These are phyloP conservation scores for Pseudogymnoascus sp. DNA, from an alignment of 2,329 filamentous ascomycete species.

Conservation along the genomic window DNA sequence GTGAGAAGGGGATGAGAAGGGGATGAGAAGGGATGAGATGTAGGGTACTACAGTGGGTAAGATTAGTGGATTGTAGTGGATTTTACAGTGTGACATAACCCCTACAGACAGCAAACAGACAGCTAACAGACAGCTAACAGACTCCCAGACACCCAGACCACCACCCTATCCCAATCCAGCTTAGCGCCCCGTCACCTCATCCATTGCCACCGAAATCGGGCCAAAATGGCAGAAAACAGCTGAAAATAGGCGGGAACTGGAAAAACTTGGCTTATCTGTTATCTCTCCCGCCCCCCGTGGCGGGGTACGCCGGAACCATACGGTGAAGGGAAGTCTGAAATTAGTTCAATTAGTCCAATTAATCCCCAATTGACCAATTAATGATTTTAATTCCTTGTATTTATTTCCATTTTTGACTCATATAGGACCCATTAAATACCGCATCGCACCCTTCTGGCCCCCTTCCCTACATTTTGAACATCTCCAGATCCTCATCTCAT, in stretches of 20 bases:
- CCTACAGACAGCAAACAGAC: neutral
- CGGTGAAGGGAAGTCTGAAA: neutral
- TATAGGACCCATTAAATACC: neutral
- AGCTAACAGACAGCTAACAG: neutral
- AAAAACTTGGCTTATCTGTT: constrained; percentile 2
- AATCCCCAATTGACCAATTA: neutral
- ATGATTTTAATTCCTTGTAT: neutral
- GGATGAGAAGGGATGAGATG: neutral
- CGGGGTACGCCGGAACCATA: constrained; percentile 6
- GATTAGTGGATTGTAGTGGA: too few species aligned
- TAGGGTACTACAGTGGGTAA: too few species aligned
- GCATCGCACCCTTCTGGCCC: neutral
- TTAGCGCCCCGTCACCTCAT: neutral
- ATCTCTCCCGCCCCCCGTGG: neutral
- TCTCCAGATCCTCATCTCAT: neutral
- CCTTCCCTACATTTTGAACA: neutral
- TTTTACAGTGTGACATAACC: neutral
- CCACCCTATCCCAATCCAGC: neutral
- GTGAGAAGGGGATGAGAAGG: neutral
- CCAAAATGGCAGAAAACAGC: neutral
- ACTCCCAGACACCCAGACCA: neutral
- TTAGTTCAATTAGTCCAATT: neutral
- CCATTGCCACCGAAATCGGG: neutral
- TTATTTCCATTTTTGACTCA: neutral
- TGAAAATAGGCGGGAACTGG: neutral